A percentile compares a stretch with the other conserved stretches of the same genome.
These are phyloP conservation scores for Ophiocytium majus DNA, from an alignment of 352 stramenopile species.

Conservation along the genomic window DNA sequence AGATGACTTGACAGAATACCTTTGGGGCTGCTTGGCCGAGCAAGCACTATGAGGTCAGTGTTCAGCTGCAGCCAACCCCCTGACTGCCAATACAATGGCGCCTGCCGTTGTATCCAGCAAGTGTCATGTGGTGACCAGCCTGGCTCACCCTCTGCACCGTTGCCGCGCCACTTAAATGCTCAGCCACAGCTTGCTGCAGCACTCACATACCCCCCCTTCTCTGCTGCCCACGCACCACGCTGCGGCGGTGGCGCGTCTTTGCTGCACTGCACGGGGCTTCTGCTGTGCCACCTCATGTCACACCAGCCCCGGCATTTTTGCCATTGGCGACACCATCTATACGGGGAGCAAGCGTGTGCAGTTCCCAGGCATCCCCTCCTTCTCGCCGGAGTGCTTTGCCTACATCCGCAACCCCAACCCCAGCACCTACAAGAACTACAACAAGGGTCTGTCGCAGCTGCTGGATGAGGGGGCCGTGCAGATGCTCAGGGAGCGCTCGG, in stretches of 20 bases:
- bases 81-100: too few relatives aligned
- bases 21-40: too few relatives aligned
- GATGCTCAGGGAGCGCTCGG: constrained; percentile 69
- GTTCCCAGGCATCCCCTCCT: constrained; percentile 78
- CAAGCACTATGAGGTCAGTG: too few relatives aligned
- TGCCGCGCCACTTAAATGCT: too few relatives aligned
- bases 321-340: constrained; percentile 74
- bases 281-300: background rate
- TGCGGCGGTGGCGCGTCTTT: constrained; percentile 57
- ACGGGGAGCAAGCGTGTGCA: constrained; percentile 65
- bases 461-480: constrained; percentile 77
- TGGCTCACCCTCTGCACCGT: too few relatives aligned
- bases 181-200: too few relatives aligned
- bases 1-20: too few relatives aligned
- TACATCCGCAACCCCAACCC: constrained; percentile 76
- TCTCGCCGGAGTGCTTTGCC: constrained; percentile 74
- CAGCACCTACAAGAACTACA: constrained; percentile 74
- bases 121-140: too few relatives aligned
- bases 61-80: too few relatives aligned
- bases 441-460: constrained; percentile 67
- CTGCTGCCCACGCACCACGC: too few relatives aligned
- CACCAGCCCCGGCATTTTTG: constrained; percentile 65
- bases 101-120: too few relatives aligned
- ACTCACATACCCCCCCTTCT: too few relatives aligned
- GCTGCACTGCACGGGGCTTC: background rate